Conservation (phyloP, 1,284 basidiomycete species). For the Fomes fomentarius region DNA sequence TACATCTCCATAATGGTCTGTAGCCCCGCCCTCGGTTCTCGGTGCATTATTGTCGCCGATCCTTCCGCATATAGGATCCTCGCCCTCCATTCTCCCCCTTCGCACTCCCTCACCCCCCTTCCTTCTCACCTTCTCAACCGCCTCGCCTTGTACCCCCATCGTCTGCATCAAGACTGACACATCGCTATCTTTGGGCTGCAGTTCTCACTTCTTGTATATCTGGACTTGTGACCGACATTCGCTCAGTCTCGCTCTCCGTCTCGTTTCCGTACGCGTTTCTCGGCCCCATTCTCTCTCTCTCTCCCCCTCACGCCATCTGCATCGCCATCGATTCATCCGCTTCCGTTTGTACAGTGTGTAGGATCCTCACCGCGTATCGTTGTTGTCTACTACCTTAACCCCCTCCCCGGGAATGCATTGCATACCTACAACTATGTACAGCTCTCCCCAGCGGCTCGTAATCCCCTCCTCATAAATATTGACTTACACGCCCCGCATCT, state of each 20-base stretch:
- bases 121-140: slow-evolving; percentile 9
- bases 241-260: background rate
- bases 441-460: slow-evolving; percentile 38
- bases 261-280: background rate
- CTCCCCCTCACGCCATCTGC: background rate
- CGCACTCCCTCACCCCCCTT: background rate
- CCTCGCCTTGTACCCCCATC: slow-evolving; percentile 7
- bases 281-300: slow-evolving; percentile 3
- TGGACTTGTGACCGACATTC: slow-evolving; percentile 24
- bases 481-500: background rate
- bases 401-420: slow-evolving; percentile 15
- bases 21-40: slow-evolving; percentile 5
- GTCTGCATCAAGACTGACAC: slow-evolving; percentile 16
- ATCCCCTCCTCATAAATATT: slow-evolving; percentile 28
- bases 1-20: slow-evolving; percentile 29
- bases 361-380: slow-evolving; percentile 14
- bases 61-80: slow-evolving; percentile 11
- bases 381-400: slow-evolving; percentile 24
- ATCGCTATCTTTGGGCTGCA: slow-evolving; percentile 22
- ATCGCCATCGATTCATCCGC: slow-evolving; percentile 9
- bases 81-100: slow-evolving; percentile 1
- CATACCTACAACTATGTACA: slow-evolving; percentile 29
- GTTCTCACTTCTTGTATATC: slow-evolving; percentile 25
- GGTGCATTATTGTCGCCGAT: slow-evolving; percentile 3
- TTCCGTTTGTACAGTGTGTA: slow-evolving; percentile 30